These are phyloP conservation scores for Polytrichum formosum DNA, from an alignment of 225 moss, liverwort and hornwort species.

Conservation along the genomic window DNA sequence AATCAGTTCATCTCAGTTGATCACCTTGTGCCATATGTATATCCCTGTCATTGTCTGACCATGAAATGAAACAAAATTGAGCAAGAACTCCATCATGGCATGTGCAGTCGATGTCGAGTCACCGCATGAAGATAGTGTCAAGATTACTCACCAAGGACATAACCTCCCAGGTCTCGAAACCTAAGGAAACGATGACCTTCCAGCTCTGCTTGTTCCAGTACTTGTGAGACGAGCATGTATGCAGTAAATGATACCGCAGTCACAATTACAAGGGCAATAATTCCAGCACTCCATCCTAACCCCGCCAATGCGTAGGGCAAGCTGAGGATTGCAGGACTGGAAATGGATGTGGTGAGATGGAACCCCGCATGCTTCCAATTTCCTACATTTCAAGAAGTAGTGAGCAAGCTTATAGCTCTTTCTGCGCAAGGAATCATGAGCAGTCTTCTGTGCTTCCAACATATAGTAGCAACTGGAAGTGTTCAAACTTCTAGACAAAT, in stretches of 20 bases:
- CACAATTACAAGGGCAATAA: constrained; percentile 15
- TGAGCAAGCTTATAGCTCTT: too few species aligned
- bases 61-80: too few species aligned
- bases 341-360: constrained; percentile 41
- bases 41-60: too few species aligned
- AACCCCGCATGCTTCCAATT: constrained; percentile 47
- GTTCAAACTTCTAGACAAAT: too few species aligned
- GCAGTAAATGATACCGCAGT: constrained; percentile 32
- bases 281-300: constrained; percentile 36
- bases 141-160: constrained; percentile 19
- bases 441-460: too few species aligned
- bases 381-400: constrained; percentile 4
- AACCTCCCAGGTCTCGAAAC: constrained; percentile 29
- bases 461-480: too few species aligned
- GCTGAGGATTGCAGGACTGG: constrained; percentile 30
- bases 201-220: constrained; percentile 35
- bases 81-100: too few species aligned
- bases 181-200: constrained; percentile 39
- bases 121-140: neutral
- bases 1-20: too few species aligned
- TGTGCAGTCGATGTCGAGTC: too few species aligned
- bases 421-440: too few species aligned
- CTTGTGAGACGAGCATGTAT: constrained; percentile 22
- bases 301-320: constrained; percentile 29
- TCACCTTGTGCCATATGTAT: too few species aligned